Base-by-base conservation (phyloP, 2,329 filamentous ascomycete genomes). In the Fusarium continuum region DNA sequence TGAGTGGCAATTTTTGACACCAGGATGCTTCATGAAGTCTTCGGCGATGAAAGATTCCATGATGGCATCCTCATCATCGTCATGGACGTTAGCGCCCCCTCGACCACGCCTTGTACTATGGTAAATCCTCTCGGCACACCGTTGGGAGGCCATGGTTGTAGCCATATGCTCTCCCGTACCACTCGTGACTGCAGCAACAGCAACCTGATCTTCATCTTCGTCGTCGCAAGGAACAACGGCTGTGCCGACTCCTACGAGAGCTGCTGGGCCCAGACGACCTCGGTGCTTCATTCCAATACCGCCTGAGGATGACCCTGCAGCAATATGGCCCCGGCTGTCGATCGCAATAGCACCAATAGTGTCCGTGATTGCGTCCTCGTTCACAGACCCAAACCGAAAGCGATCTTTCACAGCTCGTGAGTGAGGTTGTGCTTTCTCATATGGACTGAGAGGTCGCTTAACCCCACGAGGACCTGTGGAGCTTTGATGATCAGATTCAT, bases 111-210 rank as follows among this genome's bases (percentile, higher is more conserved):
- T 85, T 43, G 83, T 89, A 67, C 83, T 85, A 65, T 89, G 86
- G 73, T 93, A 97, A 22, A 99, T 83, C 39, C 95, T 87, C 65
- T 94, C 91, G 1, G 93, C 93, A 73, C 93, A 96, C 51, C 90
- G 89, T 55, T 90, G 88, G 7, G 95, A 93, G 10, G 95, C 94
- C 84, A 96, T 90, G 1, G 93, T 96, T 1, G 94, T 97, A 29
- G 93, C 91, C 91, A 99, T 99, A 74, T 99, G 95, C 77, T 99
- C 95, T 41, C 95, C 95, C 4, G 95, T 99, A 23, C 95, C 95
- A 73, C 92, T 97, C 32, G 93, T 96, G 19, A 97, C 92, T 22
- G 89, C 88, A 25, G 92, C 94, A 23, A 97, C 92, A 39, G 85
- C 87, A 8, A 87, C 83, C 39, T 83, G 80, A 3, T 91, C 87